phyloP scores from a whole-genome alignment of 768 basidiomycete species.

The Boletellus emodensis region DNA sequence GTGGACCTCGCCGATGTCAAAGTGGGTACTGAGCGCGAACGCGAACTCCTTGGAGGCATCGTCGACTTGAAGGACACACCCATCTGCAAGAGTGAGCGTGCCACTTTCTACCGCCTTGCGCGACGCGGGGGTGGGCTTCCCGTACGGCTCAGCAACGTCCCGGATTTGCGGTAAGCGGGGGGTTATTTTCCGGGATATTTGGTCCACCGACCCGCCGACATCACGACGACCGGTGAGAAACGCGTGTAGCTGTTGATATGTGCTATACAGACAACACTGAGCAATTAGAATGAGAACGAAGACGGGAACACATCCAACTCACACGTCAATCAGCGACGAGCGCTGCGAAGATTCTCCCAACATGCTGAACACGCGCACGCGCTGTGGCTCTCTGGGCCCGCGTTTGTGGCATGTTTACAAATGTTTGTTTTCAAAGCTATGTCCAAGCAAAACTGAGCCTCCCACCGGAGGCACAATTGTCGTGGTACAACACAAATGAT shows the following conservation, averaged over 20 bases:
- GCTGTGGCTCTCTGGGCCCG: neutral
- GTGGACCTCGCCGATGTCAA: slow-evolving; percentile 79
- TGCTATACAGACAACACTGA: slow-evolving; percentile 35
- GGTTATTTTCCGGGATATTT: slow-evolving; percentile 54
- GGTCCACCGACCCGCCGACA: slow-evolving; percentile 47
- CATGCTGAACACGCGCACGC: slow-evolving; percentile 28
- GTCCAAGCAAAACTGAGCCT: slow-evolving; percentile 9
- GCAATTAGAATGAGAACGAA: neutral
- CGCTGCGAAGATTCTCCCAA: slow-evolving; percentile 50
- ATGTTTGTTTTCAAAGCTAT: slow-evolving; percentile 20
- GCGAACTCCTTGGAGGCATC: slow-evolving; percentile 68
- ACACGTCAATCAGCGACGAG: slow-evolving; percentile 73
- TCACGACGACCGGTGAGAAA: slow-evolving; percentile 57
- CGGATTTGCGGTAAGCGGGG: slow-evolving; percentile 56
- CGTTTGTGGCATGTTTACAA: slow-evolving; percentile 18
- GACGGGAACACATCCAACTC: neutral
- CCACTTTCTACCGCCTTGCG: slow-evolving; percentile 63
- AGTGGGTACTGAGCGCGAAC: slow-evolving; percentile 64
- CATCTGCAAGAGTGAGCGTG: slow-evolving; percentile 65
- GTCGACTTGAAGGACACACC: slow-evolving; percentile 57
- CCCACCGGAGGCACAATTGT: no score
- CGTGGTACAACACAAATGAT: no score
- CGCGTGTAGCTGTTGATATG: slow-evolving; percentile 61
- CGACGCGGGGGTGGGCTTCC: slow-evolving; percentile 64
- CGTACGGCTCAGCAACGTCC: slow-evolving; percentile 61